Evolutionary conservation across 176 grass and related monocot genomes (phyloP).

Genomic region (Hyparrhenia diplandra): DNA sequence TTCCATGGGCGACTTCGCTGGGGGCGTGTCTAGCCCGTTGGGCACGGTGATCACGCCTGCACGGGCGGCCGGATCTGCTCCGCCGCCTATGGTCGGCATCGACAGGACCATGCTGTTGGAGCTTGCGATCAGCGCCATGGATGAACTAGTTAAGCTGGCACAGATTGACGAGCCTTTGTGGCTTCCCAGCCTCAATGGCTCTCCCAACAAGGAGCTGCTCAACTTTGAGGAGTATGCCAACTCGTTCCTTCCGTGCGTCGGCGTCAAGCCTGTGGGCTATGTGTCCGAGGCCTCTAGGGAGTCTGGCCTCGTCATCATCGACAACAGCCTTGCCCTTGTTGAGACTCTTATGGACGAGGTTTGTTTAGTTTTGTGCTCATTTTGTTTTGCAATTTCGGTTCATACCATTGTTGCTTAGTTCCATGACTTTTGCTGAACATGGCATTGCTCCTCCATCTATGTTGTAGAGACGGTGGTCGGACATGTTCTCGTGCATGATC

Average conservation of each 20-base stretch:
- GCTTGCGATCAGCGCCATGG: constrained; percentile 72
- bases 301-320: constrained; percentile 60
- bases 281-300: constrained; percentile 82
- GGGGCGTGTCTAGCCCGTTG: constrained; percentile 44
- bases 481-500: constrained; percentile 95
- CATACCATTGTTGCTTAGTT: background rate
- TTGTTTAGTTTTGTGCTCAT: no score
- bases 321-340: constrained; percentile 66
- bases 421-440: constrained; percentile 3
- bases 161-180: constrained; percentile 77
- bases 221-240: constrained; percentile 78
- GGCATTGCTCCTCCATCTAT: background rate
- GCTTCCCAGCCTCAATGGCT: constrained; percentile 44
- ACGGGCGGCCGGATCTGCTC: constrained; percentile 14
- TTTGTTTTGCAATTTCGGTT: background rate
- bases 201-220: constrained; percentile 38
- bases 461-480: constrained; percentile 68
- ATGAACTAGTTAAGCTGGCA: constrained; percentile 91
- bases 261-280: constrained; percentile 54
- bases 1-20: constrained; percentile 49
- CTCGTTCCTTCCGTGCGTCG: constrained; percentile 51
- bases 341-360: constrained; percentile 91
- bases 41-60: constrained; percentile 69
- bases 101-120: constrained; percentile 73
- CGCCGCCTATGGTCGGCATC: constrained; percentile 23